Evolutionary conservation across 2,329 filamentous ascomycete genomes (phyloP), one percentile per base, ranked within the genome.

Genomic region (Cyanodermella asteris): DNA sequence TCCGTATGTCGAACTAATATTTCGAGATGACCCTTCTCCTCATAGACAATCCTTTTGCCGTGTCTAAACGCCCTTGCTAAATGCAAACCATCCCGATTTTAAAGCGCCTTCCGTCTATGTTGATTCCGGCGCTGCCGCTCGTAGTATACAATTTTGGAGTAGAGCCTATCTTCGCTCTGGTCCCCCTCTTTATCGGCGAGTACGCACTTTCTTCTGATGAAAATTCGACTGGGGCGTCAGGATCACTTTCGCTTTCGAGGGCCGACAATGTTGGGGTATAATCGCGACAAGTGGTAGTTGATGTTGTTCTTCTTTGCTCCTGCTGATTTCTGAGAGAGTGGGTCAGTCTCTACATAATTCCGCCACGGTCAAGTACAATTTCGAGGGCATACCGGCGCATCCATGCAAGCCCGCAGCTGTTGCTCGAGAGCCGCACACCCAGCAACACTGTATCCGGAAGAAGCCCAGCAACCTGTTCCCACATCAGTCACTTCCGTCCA

Each of bases 221-320:
- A n/a, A n/a, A n/a, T n/a, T n/a, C n/a, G n/a, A 22, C 7, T 22
- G 3, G 22, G 15, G 6, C 11, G 16, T 38, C 15, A 37, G 42
- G 31, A 42, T 38, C 37, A 41, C 27, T 66, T 63, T 40, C 55
- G 55, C 43, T 76, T 58, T 61, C 64, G 51, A 38, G 63, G 55
- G 45, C 67, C 56, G 55, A 66, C 59, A 59, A 80, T 51, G 37
- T 64, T 61, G 3, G 63, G 61, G 35, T 69, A 68, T 47, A 69
- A 57, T 30, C 78, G 61, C 30, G 61, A 60, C 20, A 90, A 55
- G 42, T 87, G 76, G 55, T 77, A 75, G 51, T 90, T 90, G 59
- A 90, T 77, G 31, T 59, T 62, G 43, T 66, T 78, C 52, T 69
- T 75, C 41, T 61, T 60, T 32, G 47, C 41, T 24, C 46, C 42